Evolutionary conservation across 352 stramenopile species (phyloP).

Genomic region (Phytophthora megakarya): DNA sequence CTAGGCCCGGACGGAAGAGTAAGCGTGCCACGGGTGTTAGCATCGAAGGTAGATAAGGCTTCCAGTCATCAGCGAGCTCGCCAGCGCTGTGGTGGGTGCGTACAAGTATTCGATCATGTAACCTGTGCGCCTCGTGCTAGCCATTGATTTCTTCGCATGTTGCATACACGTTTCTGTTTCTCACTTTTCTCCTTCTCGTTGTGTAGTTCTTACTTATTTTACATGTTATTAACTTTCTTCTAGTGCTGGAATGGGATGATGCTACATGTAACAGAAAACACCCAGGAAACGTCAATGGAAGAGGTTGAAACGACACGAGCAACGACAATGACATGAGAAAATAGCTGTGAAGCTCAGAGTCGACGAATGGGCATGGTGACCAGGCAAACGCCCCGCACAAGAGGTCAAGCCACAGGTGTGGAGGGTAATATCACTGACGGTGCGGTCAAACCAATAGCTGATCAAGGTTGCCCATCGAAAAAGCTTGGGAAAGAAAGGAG

Average conservation of each 20-base stretch:
- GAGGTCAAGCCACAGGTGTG: constrained; percentile 5
- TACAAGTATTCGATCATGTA: constrained; percentile 22
- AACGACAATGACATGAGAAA: constrained; percentile 5
- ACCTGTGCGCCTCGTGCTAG: constrained; percentile 26
- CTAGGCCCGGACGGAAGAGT: constrained; percentile 71
- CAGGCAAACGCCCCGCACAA: constrained; percentile 22
- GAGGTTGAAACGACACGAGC: constrained; percentile 24
- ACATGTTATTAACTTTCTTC: constrained; percentile 26
- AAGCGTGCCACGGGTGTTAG: constrained; percentile 79
- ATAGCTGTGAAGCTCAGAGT: constrained; percentile 24
- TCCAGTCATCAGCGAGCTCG: constrained; percentile 5
- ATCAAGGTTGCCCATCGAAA: constrained; percentile 1
- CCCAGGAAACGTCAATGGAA: constrained; percentile 6
- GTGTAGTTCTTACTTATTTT: constrained; percentile 22
- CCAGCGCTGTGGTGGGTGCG: constrained; percentile 4
- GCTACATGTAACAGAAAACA: constrained; percentile 21
- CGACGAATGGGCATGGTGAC: constrained; percentile 32
- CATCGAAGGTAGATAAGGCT: constrained; percentile 79
- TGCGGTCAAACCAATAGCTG: background rate
- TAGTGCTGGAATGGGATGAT: constrained; percentile 14
- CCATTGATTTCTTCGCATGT: constrained; percentile 32
- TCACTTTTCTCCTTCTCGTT: constrained; percentile 2
- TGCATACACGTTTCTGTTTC: constrained; percentile 31
- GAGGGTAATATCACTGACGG: background rate
- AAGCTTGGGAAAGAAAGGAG: background rate